Base-by-base conservation (phyloP, 768 basidiomycete genomes). In the Boletus pseudopeckii region DNA sequence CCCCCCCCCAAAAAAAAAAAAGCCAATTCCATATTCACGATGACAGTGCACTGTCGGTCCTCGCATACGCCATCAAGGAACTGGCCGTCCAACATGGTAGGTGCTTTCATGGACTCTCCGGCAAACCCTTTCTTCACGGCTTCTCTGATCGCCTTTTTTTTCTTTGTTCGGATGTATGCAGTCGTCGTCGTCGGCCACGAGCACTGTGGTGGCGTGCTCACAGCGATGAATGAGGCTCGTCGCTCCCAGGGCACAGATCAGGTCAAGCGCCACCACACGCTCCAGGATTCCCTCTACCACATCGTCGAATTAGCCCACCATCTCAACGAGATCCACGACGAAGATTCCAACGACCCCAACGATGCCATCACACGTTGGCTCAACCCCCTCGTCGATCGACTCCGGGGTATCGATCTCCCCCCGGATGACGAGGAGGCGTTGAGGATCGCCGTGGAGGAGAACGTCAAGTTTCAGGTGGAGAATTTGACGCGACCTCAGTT, bases 151-250 rank as follows among this genome's bases (percentile, higher is more conserved):
- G 13, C 17, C 32, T 32, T 32, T 32, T 11, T 0, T 28, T 5
- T 45, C n/a, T n/a, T 7, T 20, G 4, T 17, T 17, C 3, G 36
- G 36, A 9, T 24, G 13, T 6, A 50, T 8, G 45, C 58, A 91
- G 90, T 94, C 56, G 76, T 85, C 61, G 74, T 94, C 62, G 89
- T 88, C 45, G 92, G 91, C 13, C 92, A 95, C 70, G 83, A 84
- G 20, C 76, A 83, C 54, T 95, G 92, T 65, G 92, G 90, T 55
- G 92, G 90, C 47, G 86, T 80, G 22, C 67, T 75, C 5, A 80
- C 84, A 3, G 66, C 66, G 17, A 22, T 65, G 53, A 48, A 47
- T 1, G 49, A 42, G 33, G 58, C 61, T 1, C 4, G 0, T 14
- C 33, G 62, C 10, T 40, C 39, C 40, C 56, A 22, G 11, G 46